Evolutionary conservation across 352 stramenopile genomes (phyloP).

Genomic region (Pythium guiyangense): DNA sequence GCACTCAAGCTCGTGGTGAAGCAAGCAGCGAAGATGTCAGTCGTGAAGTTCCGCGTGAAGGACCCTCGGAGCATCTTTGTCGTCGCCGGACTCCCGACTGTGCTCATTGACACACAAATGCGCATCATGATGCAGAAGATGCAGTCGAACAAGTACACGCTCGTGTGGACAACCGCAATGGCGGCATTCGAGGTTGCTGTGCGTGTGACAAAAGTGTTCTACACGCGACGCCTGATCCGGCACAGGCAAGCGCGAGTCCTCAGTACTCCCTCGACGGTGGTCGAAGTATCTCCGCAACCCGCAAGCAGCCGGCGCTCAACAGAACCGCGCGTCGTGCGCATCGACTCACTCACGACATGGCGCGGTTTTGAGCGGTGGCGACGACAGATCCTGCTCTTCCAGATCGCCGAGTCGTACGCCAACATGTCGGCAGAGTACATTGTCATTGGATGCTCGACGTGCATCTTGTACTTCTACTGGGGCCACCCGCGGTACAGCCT

Average conservation of each 20-base stretch:
- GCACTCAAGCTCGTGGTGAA: constrained; percentile 8
- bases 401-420: constrained; percentile 33
- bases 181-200: constrained; percentile 4
- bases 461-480: constrained; percentile 32
- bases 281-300: neutral
- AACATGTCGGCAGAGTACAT: constrained; percentile 57
- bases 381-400: constrained; percentile 19
- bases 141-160: neutral
- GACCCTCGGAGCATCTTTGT: constrained; percentile 16
- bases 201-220: neutral
- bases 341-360: neutral
- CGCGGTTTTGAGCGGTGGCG: constrained; percentile 22
- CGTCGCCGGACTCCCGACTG: constrained; percentile 12
- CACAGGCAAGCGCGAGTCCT: constrained; percentile 1
- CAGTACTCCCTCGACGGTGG: neutral
- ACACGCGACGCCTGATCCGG: neutral
- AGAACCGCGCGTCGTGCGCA: neutral
- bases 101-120: constrained; percentile 21
- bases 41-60: constrained; percentile 5
- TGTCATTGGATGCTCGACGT: constrained; percentile 38
- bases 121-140: constrained; percentile 14
- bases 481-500: constrained; percentile 25
- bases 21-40: constrained; percentile 1
- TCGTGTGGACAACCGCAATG: constrained; percentile 7
- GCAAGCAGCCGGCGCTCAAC: neutral